phyloP scores from a whole-genome alignment of 495 filamentous ascomycete genomes.

The Penicillium antarcticum region DNA sequence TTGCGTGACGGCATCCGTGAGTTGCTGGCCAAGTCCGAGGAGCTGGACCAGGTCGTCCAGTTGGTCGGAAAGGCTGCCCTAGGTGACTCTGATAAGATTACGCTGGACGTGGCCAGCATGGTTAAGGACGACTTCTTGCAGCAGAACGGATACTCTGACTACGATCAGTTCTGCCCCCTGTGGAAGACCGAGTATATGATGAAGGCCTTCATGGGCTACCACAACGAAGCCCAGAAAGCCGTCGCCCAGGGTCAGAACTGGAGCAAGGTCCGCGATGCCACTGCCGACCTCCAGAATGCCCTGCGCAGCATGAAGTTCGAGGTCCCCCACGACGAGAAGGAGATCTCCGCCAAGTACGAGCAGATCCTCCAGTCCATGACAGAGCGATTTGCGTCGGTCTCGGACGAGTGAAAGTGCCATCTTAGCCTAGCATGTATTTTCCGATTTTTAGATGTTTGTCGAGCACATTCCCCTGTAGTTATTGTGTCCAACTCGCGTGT shows the following conservation, averaged over 20 bases:
- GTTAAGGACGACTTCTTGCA: slow-evolving; percentile 99
- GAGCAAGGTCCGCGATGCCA: slow-evolving; percentile 88
- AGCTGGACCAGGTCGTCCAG: slow-evolving; percentile 98
- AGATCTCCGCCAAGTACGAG: slow-evolving; percentile 86
- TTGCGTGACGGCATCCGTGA: slow-evolving; percentile 90
- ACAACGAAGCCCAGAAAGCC: slow-evolving; percentile 96
- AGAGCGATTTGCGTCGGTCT: slow-evolving; percentile 91
- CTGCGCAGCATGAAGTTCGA: slow-evolving; percentile 96
- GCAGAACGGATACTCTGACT: slow-evolving; percentile 98
- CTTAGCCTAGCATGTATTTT: slow-evolving; percentile 22
- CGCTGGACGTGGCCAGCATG: slow-evolving; percentile 83
- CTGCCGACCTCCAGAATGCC: slow-evolving; percentile 75
- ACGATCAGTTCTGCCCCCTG: slow-evolving; percentile 97
- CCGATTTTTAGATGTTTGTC: slow-evolving; percentile 15
- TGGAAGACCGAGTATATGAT: slow-evolving; percentile 99
- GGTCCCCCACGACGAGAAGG: slow-evolving; percentile 73
- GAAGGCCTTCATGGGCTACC: slow-evolving; percentile 97
- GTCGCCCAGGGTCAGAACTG: slow-evolving; percentile 85
- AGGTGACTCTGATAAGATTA: slow-evolving; percentile 98
- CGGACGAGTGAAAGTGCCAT: slow-evolving; percentile 70
- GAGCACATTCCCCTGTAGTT: slow-evolving; percentile 46
- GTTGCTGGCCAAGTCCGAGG: slow-evolving; percentile 89
- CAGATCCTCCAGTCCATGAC: slow-evolving; percentile 83
- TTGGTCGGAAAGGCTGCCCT: slow-evolving; percentile 95
- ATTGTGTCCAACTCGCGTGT: slow-evolving; percentile 18